A percentile compares a stretch with the other conserved stretches of the same genome.
These are phyloP conservation scores for Phytophthora tentaculata DNA, from an alignment of 352 stramenopile species.

Conservation along the genomic window DNA sequence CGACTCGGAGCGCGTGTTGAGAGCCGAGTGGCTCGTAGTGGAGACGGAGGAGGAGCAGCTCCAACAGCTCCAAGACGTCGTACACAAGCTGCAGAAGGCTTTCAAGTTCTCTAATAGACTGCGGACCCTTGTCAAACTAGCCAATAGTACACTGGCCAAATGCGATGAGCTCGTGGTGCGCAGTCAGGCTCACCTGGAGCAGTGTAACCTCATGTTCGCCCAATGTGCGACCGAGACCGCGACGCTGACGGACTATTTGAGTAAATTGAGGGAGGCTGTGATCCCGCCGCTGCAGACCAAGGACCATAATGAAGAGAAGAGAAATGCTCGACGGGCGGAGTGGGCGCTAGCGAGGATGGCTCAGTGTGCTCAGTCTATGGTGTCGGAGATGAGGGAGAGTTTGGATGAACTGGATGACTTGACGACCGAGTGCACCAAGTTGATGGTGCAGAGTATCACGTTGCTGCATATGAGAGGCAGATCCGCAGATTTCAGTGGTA, in stretches of 20 bases:
- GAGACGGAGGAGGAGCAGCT: slow-evolving; percentile 84
- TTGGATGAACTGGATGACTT: slow-evolving; percentile 85
- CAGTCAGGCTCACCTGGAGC: slow-evolving; percentile 68
- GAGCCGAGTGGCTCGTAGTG: slow-evolving; percentile 78
- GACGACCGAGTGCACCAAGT: slow-evolving; percentile 79
- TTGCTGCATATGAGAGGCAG: slow-evolving; percentile 80
- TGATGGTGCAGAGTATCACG: slow-evolving; percentile 89
- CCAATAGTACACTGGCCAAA: slow-evolving; percentile 68
- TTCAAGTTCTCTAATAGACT: slow-evolving; percentile 85
- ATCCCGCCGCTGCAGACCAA: slow-evolving; percentile 56
- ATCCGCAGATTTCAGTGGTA: slow-evolving; percentile 87
- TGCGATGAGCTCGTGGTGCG: slow-evolving; percentile 79
- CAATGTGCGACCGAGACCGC: slow-evolving; percentile 80
- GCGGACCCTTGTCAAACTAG: slow-evolving; percentile 69
- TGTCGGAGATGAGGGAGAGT: slow-evolving; percentile 73
- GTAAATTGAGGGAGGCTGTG: slow-evolving; percentile 73
- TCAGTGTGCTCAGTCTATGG: slow-evolving; percentile 69
- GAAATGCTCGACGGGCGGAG: slow-evolving; percentile 69
- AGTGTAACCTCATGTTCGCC: slow-evolving; percentile 84
- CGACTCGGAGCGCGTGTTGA: slow-evolving; percentile 74
- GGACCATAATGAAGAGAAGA: slow-evolving; percentile 76
- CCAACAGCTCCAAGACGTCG: slow-evolving; percentile 57
- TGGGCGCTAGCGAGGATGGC: slow-evolving; percentile 81
- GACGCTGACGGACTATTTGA: slow-evolving; percentile 82
- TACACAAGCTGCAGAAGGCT: slow-evolving; percentile 76